A percentile compares a stretch with the other conserved stretches of the same genome.
These are phyloP conservation scores for Saccharomyces hybrid DNA, from an alignment of 1,139 yeast species.

Conservation along the genomic window DNA sequence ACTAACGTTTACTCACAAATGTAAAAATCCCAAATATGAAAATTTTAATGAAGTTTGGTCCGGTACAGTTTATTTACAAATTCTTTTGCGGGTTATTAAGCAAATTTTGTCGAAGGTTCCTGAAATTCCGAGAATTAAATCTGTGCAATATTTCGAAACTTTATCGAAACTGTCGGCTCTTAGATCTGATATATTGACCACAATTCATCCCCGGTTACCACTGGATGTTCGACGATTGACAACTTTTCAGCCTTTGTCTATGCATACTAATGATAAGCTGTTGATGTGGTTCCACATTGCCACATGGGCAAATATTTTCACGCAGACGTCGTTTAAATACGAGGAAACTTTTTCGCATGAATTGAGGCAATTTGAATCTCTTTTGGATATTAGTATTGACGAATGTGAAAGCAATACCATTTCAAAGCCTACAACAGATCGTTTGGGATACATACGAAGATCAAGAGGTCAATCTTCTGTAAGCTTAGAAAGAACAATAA, in stretches of 20 bases:
- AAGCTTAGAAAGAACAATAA: neutral
- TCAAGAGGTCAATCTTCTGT: neutral
- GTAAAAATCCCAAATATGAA: conserved; percentile 48
- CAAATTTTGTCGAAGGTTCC: conserved; percentile 36
- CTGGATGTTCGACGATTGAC: conserved; percentile 16
- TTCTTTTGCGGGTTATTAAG: conserved; percentile 40
- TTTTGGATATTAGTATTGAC: neutral
- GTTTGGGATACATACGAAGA: neutral
- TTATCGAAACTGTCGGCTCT: conserved; percentile 15
- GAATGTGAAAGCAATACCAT: neutral
- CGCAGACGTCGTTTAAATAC: neutral
- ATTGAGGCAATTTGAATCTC: neutral
- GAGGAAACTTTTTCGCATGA: neutral
- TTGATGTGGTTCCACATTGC: conserved; percentile 53
- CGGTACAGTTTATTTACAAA: conserved; percentile 45
- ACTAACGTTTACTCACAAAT: conserved; percentile 50
- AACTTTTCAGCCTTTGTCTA: conserved; percentile 32
- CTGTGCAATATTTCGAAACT: conserved; percentile 30
- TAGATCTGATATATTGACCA: conserved; percentile 10
- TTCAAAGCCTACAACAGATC: neutral
- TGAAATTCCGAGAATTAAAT: conserved; percentile 26
- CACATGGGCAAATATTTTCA: conserved; percentile 58
- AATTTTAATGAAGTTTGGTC: conserved; percentile 52
- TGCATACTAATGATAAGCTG: conserved; percentile 39
- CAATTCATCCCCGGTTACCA: conserved; percentile 10